A percentile compares a stretch with the other conserved stretches of the same genome.
Evolutionary conservation across 208 protist species (phyloP).

Genomic region (Porcisia hertigi): DNA sequence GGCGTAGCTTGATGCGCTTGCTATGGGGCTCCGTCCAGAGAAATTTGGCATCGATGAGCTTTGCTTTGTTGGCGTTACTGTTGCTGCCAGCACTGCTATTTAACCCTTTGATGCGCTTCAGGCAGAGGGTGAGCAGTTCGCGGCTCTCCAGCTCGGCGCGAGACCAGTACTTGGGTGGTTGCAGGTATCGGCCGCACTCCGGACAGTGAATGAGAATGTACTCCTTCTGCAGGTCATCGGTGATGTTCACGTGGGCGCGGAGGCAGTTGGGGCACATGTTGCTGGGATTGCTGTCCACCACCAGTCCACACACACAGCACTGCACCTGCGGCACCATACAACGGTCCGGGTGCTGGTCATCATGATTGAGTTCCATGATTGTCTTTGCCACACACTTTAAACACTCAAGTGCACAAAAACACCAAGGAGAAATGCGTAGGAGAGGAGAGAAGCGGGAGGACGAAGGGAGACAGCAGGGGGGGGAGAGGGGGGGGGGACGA

Average conservation of each 20-base stretch:
- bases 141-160: conserved; percentile 96
- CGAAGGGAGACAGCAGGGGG: background rate
- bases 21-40: conserved; percentile 99
- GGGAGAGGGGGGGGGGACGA: background rate
- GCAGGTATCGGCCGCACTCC: conserved; percentile 94
- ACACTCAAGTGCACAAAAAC: background rate
- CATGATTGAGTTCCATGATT: conserved; percentile 32
- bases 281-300: conserved; percentile 97
- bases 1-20: conserved; percentile 97
- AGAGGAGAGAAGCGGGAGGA: background rate
- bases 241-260: conserved; percentile 97
- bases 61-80: conserved; percentile 93
- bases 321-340: conserved; percentile 82
- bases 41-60: conserved; percentile 98
- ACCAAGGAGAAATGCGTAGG: background rate
- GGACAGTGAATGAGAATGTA: conserved; percentile 95
- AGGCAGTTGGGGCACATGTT: conserved; percentile 99
- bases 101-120: conserved; percentile 97
- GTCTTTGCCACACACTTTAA: background rate
- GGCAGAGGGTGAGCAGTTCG: conserved; percentile 97
- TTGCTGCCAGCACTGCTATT: conserved; percentile 92
- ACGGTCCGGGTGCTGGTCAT: conserved; percentile 59
- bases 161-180: conserved; percentile 97
- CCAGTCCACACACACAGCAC: conserved; percentile 96
- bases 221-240: conserved; percentile 97